These are phyloP conservation scores for Exophiala xenobiotica DNA, from an alignment of 2,329 filamentous ascomycete genomes.

Conservation along the genomic window DNA sequence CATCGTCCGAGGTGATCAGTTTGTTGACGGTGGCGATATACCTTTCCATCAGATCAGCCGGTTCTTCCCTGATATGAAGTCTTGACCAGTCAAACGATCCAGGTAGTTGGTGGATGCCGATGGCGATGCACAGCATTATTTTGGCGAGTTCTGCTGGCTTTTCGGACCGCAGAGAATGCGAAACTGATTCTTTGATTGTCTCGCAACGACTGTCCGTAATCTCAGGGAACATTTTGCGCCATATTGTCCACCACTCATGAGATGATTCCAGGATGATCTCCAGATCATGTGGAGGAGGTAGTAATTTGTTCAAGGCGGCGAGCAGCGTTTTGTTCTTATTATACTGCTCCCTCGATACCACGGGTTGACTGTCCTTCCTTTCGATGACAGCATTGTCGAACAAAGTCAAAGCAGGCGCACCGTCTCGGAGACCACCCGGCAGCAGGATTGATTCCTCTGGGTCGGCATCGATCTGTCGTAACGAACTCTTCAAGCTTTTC, in stretches of 20 bases:
- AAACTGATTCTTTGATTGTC: conserved; percentile 38
- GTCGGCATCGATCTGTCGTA: conserved; percentile 11
- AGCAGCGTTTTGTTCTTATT: conserved; percentile 31
- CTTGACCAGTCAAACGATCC: conserved; percentile 39
- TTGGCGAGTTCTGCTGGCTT: conserved; percentile 42
- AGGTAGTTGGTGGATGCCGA: conserved; percentile 46
- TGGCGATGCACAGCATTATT: conserved; percentile 45
- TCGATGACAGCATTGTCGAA: conserved; percentile 41
- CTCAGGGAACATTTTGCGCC: conserved; percentile 38
- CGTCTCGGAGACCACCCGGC: conserved; percentile 34
- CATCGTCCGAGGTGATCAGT: conserved; percentile 51
- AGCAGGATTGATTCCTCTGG: conserved; percentile 26
- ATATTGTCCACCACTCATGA: conserved; percentile 35
- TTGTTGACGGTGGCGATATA: conserved; percentile 50
- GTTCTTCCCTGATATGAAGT: conserved; percentile 40
- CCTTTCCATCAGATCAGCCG: conserved; percentile 45
- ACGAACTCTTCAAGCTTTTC: conserved; percentile 30
- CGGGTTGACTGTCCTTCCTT: conserved; percentile 33
- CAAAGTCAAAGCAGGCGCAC: conserved; percentile 39
- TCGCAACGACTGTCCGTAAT: conserved; percentile 31
- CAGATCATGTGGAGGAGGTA: conserved; percentile 37
- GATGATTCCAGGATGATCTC: conserved; percentile 35
- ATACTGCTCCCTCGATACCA: conserved; percentile 31
- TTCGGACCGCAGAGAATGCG: conserved; percentile 37
- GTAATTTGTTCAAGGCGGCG: conserved; percentile 35